Evolutionary conservation across 2,329 filamentous ascomycete genomes (phyloP).

Genomic region (Penicillium fuscoglaucum): DNA sequence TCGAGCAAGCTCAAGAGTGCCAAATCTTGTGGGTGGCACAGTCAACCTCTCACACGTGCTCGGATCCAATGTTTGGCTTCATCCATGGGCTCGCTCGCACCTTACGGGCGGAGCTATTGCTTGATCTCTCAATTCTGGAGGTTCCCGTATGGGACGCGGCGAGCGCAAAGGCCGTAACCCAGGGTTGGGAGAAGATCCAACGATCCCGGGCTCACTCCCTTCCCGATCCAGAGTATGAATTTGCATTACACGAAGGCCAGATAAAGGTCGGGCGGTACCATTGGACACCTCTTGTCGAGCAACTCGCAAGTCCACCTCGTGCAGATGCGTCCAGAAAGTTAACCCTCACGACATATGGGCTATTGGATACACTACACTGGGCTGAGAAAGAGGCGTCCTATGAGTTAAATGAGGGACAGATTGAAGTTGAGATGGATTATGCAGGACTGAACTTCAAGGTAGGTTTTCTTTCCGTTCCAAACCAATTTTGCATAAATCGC

Average conservation of each 20-base stretch:
- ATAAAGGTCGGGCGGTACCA: conserved; percentile 16
- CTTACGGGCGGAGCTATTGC: conserved; percentile 8
- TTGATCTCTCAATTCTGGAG: conserved; percentile 16
- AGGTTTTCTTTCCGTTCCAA: background rate
- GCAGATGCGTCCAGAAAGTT: conserved; percentile 4
- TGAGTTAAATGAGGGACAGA: background rate
- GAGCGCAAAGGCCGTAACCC: background rate
- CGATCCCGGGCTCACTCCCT: background rate
- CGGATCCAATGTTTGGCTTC: conserved; percentile 13
- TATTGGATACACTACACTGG: conserved; percentile 15
- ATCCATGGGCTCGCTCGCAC: conserved; percentile 16
- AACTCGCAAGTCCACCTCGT: background rate
- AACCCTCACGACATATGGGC: conserved; percentile 2
- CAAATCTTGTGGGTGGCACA: conserved; percentile 13
- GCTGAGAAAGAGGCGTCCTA: background rate
- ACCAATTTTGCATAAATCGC: background rate
- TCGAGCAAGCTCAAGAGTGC: conserved; percentile 3
- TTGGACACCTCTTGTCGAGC: conserved; percentile 9
- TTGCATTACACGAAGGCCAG: conserved; percentile 1
- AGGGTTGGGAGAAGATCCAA: conserved; percentile 9
- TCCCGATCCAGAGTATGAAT: conserved; percentile 14
- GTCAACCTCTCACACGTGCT: conserved; percentile 4
- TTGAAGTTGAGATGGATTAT: conserved; percentile 18
- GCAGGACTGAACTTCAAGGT: conserved; percentile 20
- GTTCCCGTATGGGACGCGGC: background rate